Conservation (phyloP, 192 early-diverging fungal species). For the Rhizoclosmatium sp. region DNA sequence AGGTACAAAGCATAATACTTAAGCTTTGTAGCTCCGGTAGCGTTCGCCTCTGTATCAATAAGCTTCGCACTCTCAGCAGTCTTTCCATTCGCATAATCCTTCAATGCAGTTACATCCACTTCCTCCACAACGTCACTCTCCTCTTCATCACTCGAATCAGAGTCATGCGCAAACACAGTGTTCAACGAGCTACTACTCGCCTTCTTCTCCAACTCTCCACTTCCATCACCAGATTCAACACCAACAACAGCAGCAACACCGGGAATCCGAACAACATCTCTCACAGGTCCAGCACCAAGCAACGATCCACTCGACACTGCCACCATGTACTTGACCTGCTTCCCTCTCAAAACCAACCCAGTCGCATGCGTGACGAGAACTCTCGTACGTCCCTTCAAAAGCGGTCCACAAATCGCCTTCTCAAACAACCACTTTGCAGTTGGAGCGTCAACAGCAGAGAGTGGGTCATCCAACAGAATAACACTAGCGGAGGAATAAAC, state of each 20-base stretch:
- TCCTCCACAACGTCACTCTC: conserved; percentile 28
- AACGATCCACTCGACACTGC: conserved; percentile 51
- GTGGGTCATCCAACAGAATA: conserved; percentile 82
- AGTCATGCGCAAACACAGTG: background rate
- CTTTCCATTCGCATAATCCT: conserved; percentile 34
- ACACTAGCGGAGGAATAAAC: conserved; percentile 75
- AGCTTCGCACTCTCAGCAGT: conserved; percentile 42
- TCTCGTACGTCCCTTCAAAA: conserved; percentile 80
- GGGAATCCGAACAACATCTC: conserved; percentile 20
- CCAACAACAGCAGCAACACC: conserved; percentile 39
- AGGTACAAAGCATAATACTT: conserved; percentile 54
- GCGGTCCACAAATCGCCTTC: conserved; percentile 70
- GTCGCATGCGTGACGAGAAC: conserved; percentile 89
- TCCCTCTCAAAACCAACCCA: conserved; percentile 47
- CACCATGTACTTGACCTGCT: conserved; percentile 47
- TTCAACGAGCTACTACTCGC: background rate
- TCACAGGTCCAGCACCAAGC: conserved; percentile 40
- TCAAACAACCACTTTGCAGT: conserved; percentile 87
- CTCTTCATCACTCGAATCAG: conserved; percentile 11
- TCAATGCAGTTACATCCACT: conserved; percentile 19
- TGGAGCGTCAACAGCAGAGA: conserved; percentile 95
- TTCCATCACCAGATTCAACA: background rate
- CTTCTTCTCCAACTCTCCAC: background rate
- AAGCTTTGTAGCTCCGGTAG: conserved; percentile 52
- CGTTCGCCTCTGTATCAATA: conserved; percentile 50